phyloP scores from a whole-genome alignment of 257 asterid genomes.

The Euphrasia confusa region DNA sequence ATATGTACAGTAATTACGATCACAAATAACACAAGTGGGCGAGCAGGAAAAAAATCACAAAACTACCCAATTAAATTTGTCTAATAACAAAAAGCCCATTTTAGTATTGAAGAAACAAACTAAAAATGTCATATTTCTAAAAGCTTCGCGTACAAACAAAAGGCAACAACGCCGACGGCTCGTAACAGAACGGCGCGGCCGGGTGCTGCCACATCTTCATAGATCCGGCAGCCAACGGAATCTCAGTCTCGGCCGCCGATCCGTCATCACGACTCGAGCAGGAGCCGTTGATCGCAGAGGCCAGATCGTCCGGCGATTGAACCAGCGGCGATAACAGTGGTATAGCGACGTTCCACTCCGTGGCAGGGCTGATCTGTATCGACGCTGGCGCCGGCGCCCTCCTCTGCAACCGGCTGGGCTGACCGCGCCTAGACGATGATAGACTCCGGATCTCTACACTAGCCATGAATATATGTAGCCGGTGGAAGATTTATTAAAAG shows the following conservation, averaged over 20 bases:
- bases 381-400: conserved; percentile 56
- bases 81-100: conserved; percentile 22
- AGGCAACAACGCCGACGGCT: conserved; percentile 45
- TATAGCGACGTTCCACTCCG: conserved; percentile 72
- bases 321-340: conserved; percentile 69
- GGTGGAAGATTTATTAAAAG: too few relatives aligned
- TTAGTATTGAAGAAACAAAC: not conserved
- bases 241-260: conserved; percentile 26
- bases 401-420: conserved; percentile 53
- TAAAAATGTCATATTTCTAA: conserved; percentile 26
- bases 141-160: conserved; percentile 48
- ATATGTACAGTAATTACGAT: too few relatives aligned
- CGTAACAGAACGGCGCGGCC: conserved; percentile 62
- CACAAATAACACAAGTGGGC: too few relatives aligned
- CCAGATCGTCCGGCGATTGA: conserved; percentile 45
- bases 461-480: conserved; percentile 20
- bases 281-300: conserved; percentile 28
- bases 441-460: conserved; percentile 24
- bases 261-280: conserved; percentile 24
- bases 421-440: conserved; percentile 31
- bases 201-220: conserved; percentile 68
- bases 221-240: conserved; percentile 25
- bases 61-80: not conserved
- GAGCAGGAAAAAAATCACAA: too few relatives aligned
- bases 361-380: conserved; percentile 40